Percentiles rank a stretch among this genome's conserved stretches.
Evolutionary conservation across 345 rosid species (phyloP).

Genomic region (Syzygium grande): DNA sequence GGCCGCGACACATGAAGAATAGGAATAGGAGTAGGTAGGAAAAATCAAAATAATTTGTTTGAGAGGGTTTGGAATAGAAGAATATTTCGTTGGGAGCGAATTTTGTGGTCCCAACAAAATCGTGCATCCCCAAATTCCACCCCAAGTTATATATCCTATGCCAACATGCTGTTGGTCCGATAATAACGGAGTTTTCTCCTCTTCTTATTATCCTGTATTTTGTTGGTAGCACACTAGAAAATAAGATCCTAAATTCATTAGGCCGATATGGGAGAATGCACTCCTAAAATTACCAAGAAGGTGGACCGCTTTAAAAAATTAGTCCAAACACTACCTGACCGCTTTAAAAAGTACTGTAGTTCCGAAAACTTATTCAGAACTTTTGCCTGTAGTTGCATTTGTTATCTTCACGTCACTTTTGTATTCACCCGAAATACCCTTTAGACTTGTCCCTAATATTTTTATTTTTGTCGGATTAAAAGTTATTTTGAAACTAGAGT

Average conservation of each 20-base stretch:
- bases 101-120: no score
- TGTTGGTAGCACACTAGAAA: no score
- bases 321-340: accelerated
- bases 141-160: no score
- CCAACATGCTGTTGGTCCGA: no score
- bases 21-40: no score
- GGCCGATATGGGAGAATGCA: no score
- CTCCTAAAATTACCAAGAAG: neutral
- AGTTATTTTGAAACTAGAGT: neutral
- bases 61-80: neutral
- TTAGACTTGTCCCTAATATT: neutral
- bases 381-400: neutral
- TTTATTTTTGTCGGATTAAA: neutral
- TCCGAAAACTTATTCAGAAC: neutral
- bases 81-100: neutral
- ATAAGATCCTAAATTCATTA: no score
- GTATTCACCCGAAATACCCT: neutral
- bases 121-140: no score
- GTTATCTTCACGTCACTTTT: neutral
- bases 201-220: no score
- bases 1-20: no score
- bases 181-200: no score
- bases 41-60: no score
- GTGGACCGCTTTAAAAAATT: neutral
- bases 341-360: neutral